Evolutionary conservation across 2,329 filamentous ascomycete genomes (phyloP).

Genomic region (Penicillium nordicum): DNA sequence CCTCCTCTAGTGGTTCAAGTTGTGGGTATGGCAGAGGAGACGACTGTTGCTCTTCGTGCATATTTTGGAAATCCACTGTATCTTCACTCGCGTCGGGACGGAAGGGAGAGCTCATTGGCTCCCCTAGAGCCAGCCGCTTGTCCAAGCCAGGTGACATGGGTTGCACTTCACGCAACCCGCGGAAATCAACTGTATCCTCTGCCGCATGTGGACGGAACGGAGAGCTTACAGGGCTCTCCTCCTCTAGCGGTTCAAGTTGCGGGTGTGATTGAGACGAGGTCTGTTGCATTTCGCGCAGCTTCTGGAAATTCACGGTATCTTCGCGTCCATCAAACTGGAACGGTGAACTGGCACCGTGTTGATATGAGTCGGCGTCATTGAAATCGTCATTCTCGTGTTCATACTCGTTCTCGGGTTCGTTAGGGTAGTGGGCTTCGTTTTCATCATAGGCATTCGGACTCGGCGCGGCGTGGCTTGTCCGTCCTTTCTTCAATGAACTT

Average conservation of each 20-base stretch:
- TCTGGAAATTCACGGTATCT: slow-evolving; percentile 33
- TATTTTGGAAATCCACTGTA: slow-evolving; percentile 29
- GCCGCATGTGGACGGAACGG: slow-evolving; percentile 34
- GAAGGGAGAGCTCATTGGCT: slow-evolving; percentile 40
- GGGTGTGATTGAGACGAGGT: slow-evolving; percentile 6
- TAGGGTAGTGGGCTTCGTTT: slow-evolving; percentile 14
- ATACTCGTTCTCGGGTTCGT: slow-evolving; percentile 5
- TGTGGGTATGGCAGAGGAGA: slow-evolving; percentile 10
- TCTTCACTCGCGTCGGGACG: slow-evolving; percentile 30
- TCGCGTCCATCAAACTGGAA: slow-evolving; percentile 35
- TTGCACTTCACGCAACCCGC: slow-evolving; percentile 19
- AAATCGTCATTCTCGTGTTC: slow-evolving; percentile 19
- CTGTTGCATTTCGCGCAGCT: slow-evolving; percentile 18
- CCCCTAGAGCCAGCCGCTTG: slow-evolving; percentile 14
- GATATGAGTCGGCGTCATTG: slow-evolving; percentile 21
- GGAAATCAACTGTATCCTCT: slow-evolving; percentile 33
- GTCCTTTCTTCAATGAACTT: slow-evolving; percentile 28
- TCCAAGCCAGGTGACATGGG: slow-evolving; percentile 17
- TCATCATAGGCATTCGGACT: slow-evolving; percentile 13
- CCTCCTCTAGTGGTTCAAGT: slow-evolving; percentile 6
- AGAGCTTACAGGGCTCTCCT: slow-evolving; percentile 32
- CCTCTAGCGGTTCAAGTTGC: slow-evolving; percentile 9
- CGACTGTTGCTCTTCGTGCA: slow-evolving; percentile 13
- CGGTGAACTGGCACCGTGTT: slow-evolving; percentile 35
- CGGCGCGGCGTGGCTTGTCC: slow-evolving; percentile 11